Conservation (phyloP, 345 rosid genomes). For the Brassica cretica region DNA sequence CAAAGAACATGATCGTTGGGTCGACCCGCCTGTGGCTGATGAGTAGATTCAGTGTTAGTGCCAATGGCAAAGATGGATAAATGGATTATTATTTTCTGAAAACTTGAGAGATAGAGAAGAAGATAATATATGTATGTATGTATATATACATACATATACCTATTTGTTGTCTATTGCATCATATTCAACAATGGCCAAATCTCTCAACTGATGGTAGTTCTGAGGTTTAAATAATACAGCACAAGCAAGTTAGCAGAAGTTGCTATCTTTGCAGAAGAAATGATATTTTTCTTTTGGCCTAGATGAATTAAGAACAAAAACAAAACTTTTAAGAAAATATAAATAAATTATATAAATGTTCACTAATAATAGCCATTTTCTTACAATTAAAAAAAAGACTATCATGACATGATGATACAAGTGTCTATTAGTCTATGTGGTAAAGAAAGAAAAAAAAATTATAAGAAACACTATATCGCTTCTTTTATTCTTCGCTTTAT, state of each 20-base stretch:
- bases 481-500: slow-evolving; percentile 4
- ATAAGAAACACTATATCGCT: slow-evolving; percentile 23
- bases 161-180: slow-evolving; percentile 19
- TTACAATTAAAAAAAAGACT: too few species aligned
- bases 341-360: too few species aligned
- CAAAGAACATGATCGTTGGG: slow-evolving; percentile 94
- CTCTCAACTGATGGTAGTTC: not conserved
- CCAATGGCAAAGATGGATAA: not conserved
- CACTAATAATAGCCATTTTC: too few species aligned
- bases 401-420: not conserved
- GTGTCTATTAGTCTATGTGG: not conserved
- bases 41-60: slow-evolving; percentile 19
- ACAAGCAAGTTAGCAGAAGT: not conserved
- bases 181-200: slow-evolving; percentile 26
- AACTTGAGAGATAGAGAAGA: not conserved
- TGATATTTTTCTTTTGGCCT: not conserved
- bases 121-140: not conserved
- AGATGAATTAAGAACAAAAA: not conserved
- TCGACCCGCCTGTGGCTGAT: slow-evolving; percentile 68
- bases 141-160: not conserved
- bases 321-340: too few species aligned
- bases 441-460: slow-evolving; percentile 3
- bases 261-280: not conserved
- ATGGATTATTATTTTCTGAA: not conserved
- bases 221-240: not conserved